Conservation (phyloP, 2,329 filamentous ascomycete genomes). For the Fusarium burgessii region DNA sequence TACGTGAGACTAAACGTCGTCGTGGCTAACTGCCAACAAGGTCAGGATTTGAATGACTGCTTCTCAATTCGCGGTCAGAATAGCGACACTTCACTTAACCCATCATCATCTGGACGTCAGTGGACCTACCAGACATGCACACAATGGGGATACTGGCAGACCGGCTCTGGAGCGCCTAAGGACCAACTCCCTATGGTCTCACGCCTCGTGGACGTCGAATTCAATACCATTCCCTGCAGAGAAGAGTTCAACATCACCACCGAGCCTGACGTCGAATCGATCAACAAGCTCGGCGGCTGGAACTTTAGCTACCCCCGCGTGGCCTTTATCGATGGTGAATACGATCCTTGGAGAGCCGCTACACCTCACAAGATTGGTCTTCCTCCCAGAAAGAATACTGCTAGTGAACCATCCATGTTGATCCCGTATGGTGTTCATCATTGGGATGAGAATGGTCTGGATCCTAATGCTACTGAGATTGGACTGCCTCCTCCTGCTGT, state of each 20-base stretch:
- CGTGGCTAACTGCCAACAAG: conserved; percentile 44
- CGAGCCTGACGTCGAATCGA: conserved; percentile 70
- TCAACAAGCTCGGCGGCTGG: conserved; percentile 84
- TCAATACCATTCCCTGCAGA: conserved; percentile 71
- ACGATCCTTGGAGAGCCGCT: conserved; percentile 83
- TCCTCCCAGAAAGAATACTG: conserved; percentile 67
- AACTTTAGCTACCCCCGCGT: conserved; percentile 79
- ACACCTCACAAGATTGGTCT: conserved; percentile 76
- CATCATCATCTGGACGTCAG: conserved; percentile 48
- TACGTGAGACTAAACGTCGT: conserved; percentile 55
- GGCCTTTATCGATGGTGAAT: conserved; percentile 80
- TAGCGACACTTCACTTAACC: conserved; percentile 39
- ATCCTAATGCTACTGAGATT: conserved; percentile 68
- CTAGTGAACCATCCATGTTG: conserved; percentile 76
- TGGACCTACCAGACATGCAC: conserved; percentile 69
- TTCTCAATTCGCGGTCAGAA: conserved; percentile 45
- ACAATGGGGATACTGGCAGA: conserved; percentile 83
- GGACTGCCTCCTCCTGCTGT: conserved; percentile 70
- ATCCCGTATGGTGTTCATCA: conserved; percentile 83
- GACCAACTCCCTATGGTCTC: conserved; percentile 77
- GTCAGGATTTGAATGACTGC: conserved; percentile 47
- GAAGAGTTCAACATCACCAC: conserved; percentile 76
- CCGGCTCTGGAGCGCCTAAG: conserved; percentile 75
- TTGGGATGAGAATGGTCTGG: conserved; percentile 80
- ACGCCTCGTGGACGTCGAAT: conserved; percentile 74